A percentile compares a stretch with the other conserved stretches of the same genome.
Conservation (phyloP, 208 protist genomes). For the Angomonas desouzai region DNA sequence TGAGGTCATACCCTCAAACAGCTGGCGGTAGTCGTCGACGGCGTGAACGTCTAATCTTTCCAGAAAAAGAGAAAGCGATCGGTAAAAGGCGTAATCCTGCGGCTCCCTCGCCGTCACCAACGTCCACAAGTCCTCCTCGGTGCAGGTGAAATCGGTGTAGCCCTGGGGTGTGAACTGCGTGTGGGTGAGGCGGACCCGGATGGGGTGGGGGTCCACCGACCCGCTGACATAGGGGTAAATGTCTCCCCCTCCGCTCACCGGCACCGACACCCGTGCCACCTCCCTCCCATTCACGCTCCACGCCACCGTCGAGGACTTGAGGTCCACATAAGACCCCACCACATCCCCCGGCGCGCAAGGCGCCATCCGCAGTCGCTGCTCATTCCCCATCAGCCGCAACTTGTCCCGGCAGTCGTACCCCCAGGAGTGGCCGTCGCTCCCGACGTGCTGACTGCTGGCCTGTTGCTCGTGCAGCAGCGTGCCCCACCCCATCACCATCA, state of each 20-base stretch:
- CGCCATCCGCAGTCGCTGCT: constrained; percentile 53
- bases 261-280: constrained; percentile 71
- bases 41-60: constrained; percentile 31
- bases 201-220: constrained; percentile 44
- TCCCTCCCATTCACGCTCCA: constrained; percentile 87
- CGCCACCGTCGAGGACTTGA: constrained; percentile 78
- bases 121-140: constrained; percentile 25
- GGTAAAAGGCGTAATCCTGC: constrained; percentile 75
- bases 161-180: constrained; percentile 75
- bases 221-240: constrained; percentile 90
- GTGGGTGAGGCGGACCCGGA: constrained; percentile 66
- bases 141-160: constrained; percentile 68
- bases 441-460: constrained; percentile 77
- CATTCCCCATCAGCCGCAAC: constrained; percentile 63
- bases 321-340: constrained; percentile 76
- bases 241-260: constrained; percentile 56
- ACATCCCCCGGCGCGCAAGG: constrained; percentile 63
- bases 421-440: constrained; percentile 85
- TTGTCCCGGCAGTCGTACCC: constrained; percentile 84
- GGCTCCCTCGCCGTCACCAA: constrained; percentile 10
- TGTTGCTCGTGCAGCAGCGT: constrained; percentile 83
- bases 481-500: constrained; percentile 85
- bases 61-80: constrained; percentile 55
- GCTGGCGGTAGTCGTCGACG: constrained; percentile 21
- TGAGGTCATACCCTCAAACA: background rate